These are phyloP conservation scores for Chenopodium berlandieri DNA, from an alignment of 148 eudicot genomes.

Conservation along the genomic window DNA sequence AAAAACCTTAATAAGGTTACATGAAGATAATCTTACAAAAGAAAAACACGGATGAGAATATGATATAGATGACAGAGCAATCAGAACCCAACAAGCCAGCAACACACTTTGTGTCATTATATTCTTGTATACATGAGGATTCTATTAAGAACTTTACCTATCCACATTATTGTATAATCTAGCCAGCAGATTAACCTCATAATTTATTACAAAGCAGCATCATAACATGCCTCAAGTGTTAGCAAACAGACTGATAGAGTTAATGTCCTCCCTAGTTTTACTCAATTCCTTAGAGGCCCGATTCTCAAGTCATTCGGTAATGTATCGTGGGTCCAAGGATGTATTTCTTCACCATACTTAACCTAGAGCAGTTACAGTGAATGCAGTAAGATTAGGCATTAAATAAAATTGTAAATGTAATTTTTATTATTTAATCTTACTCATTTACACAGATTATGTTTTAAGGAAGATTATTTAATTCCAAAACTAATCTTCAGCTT, in stretches of 20 bases:
- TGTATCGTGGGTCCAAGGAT: neutral
- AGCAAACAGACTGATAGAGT: neutral
- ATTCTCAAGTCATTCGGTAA: neutral
- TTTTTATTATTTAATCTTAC: too few relatives aligned
- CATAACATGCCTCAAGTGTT: too few relatives aligned
- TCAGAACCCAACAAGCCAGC: slow-evolving; percentile 1
- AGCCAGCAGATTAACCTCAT: neutral
- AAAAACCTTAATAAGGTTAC: slow-evolving; percentile 9
- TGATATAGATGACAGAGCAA: neutral
- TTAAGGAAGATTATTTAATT: too few relatives aligned
- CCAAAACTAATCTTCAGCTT: neutral
- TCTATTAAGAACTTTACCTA: neutral
- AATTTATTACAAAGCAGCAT: neutral
- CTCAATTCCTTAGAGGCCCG: neutral
- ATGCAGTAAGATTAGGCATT: neutral
- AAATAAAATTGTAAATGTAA: too few relatives aligned
- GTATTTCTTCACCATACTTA: neutral
- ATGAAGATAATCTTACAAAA: neutral
- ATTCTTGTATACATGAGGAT: too few relatives aligned
- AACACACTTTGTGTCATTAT: neutral
- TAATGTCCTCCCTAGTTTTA: neutral
- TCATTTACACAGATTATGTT: too few relatives aligned
- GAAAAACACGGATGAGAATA: neutral
- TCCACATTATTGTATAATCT: neutral
- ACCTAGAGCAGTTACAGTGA: neutral